Percentiles rank a stretch among this genome's conserved stretches.
Conservation (phyloP, 805 yeast genomes). For the Lipomyces oligophaga region DNA sequence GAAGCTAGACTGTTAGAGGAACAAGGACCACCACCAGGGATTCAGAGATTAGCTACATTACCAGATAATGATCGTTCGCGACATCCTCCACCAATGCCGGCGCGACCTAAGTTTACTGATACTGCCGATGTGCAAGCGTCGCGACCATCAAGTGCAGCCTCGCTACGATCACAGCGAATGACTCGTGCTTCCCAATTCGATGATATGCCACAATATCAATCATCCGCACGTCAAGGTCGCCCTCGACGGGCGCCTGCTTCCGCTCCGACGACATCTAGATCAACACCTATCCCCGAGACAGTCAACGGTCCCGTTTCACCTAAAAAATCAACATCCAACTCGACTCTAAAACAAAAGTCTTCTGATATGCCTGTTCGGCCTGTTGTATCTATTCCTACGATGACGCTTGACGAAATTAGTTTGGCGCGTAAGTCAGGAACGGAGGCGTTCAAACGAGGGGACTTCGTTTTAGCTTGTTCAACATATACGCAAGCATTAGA, state of each 20-base stretch:
- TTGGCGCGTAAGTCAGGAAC: constrained; percentile 48
- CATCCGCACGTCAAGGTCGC: constrained; percentile 3
- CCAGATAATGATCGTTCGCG: too few relatives aligned
- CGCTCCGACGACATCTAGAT: constrained; percentile 1
- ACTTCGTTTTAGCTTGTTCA: constrained; percentile 62
- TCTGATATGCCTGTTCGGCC: constrained; percentile 28
- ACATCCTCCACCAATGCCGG: constrained; percentile 2
- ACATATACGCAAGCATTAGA: constrained; percentile 56
- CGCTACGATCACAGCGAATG: not conserved
- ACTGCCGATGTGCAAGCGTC: not conserved
- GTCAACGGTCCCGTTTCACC: constrained; percentile 1
- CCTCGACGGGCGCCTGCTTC: not conserved
- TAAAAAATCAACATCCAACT: too few relatives aligned
- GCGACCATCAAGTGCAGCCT: not conserved
- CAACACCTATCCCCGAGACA: constrained; percentile 1
- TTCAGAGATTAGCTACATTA: too few relatives aligned
- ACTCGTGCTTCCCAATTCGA: constrained; percentile 2
- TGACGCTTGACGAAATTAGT: constrained; percentile 35
- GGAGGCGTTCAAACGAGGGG: constrained; percentile 71
- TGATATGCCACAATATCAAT: constrained; percentile 10
- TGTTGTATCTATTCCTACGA: constrained; percentile 31
- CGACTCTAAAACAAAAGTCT: not conserved
- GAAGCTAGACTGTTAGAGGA: constrained; percentile 22
- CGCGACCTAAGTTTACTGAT: constrained; percentile 1
- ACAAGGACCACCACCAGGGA: constrained; percentile 14